Conservation (phyloP, 257 asterid genomes). For the Leonotis leonurus region DNA sequence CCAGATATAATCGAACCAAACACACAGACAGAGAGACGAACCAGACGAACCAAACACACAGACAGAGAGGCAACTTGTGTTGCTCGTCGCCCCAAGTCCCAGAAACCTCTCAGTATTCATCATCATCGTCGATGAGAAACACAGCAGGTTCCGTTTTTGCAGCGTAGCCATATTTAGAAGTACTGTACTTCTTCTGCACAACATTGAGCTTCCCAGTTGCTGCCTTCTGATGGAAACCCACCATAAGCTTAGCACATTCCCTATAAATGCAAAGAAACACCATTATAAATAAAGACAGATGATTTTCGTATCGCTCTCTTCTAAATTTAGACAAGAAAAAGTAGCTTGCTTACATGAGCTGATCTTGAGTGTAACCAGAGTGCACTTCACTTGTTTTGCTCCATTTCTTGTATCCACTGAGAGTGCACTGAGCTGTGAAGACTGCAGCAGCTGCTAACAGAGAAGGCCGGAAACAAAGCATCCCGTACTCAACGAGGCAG, state of each 20-base stretch:
- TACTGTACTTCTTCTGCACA: constrained; percentile 69
- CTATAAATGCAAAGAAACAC: constrained; percentile 17
- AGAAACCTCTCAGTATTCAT: not conserved
- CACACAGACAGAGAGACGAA: not conserved
- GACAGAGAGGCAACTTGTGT: constrained; percentile 24
- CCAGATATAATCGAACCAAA: not conserved
- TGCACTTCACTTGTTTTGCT: constrained; percentile 57
- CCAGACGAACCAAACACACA: not conserved
- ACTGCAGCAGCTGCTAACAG: constrained; percentile 85
- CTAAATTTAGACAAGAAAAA: not conserved
- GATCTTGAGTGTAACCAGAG: constrained; percentile 41
- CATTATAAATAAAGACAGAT: not conserved
- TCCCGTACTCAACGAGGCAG: constrained; percentile 73
- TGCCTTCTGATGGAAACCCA: constrained; percentile 58
- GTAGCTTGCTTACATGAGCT: constrained; percentile 70
- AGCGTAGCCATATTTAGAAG: constrained; percentile 60
- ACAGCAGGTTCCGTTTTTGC: constrained; percentile 62
- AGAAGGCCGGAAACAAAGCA: constrained; percentile 79
- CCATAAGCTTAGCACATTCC: constrained; percentile 68
- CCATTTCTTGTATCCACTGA: constrained; percentile 55
- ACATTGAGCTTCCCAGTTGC: constrained; percentile 65
- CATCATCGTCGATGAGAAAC: constrained; percentile 35
- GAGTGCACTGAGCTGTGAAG: constrained; percentile 65
- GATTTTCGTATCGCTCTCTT: not conserved
- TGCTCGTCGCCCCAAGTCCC: constrained; percentile 19